phyloP scores from a whole-genome alignment of 2,329 filamentous ascomycete species.

The Aspergillus fumigatus region DNA sequence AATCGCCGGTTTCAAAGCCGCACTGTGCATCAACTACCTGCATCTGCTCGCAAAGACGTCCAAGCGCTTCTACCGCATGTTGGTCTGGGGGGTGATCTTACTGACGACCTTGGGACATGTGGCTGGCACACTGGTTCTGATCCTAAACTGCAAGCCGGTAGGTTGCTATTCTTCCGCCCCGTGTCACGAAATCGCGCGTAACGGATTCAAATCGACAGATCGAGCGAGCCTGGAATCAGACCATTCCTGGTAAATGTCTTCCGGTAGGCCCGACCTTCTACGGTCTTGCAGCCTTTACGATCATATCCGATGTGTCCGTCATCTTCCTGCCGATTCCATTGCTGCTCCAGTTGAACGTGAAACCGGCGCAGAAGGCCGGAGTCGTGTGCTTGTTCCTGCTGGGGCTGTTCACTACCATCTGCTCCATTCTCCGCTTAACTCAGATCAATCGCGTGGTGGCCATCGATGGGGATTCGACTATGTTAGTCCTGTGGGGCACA shows the following conservation, averaged over 20 bases:
- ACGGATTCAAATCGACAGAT: constrained; percentile 8
- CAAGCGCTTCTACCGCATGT: constrained; percentile 40
- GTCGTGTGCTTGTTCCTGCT: constrained; percentile 51
- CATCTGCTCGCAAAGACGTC: constrained; percentile 48
- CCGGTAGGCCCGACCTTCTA: constrained; percentile 48
- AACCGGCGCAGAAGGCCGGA: constrained; percentile 46
- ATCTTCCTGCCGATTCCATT: constrained; percentile 50
- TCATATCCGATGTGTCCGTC: constrained; percentile 49
- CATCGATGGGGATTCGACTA: constrained; percentile 53
- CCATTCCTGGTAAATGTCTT: constrained; percentile 42
- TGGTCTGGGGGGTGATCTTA: constrained; percentile 44
- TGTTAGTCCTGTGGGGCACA: constrained; percentile 54
- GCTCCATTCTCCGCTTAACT: constrained; percentile 50
- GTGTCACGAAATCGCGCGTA: too few species aligned
- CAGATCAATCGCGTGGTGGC: constrained; percentile 49
- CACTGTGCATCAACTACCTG: constrained; percentile 50
- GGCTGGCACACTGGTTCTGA: constrained; percentile 46
- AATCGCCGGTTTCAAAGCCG: constrained; percentile 55
- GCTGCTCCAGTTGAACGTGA: constrained; percentile 47
- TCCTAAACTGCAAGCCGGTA: constrained; percentile 50
- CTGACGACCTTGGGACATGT: constrained; percentile 46
- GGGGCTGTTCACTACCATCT: constrained; percentile 53
- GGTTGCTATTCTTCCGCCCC: neutral
- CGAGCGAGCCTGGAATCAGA: constrained; percentile 45
- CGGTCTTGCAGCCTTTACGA: constrained; percentile 49